Base-by-base conservation (phyloP, 352 stramenopile genomes). In the Pythium rhizo-oryzae region DNA sequence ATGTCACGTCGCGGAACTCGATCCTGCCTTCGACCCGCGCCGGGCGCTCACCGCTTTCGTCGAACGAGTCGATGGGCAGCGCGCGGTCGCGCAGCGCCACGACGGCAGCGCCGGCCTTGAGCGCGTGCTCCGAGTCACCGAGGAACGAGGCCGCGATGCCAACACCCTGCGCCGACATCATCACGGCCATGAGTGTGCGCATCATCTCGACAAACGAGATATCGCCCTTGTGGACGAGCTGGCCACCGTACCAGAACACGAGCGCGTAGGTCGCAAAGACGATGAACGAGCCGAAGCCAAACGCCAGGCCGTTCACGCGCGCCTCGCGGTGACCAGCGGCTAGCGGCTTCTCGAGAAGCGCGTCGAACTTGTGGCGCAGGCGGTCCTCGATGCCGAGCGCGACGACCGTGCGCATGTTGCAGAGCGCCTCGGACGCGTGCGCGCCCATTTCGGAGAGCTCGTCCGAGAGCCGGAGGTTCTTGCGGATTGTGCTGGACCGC, bases 1-100 rank as follows among this genome's bases (percentile, higher is more conserved):
- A 96, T 21, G 65, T 71, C 46, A 95, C 79, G 62, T 90, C 67
- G 37, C 66, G 62, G 70, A 93, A 94, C n/a, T 79, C 62, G n/a
- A 95, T 58, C 0, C 56, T 25, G 8, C 77, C 77, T 21, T 70
- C 62, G 12, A 81, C 21, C 4, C 50, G 54, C 3, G 30, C 51
- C 0, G 59, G 64, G 1, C 52, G 25, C n/a, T 62, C 43, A 0
- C 77, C 72, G 8, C 74, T 61, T 16, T 65, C 28, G 28, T 62
- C 65, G 39, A 79, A 81, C 50, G 71, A 78, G 43, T 84, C 67
- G 30, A 85, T 81, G 2, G 72, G 63, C 1, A 71, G 6, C 21
- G 71, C 7, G 6, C 75, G 75, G 21, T 85, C 68, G 7, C 66
- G 62, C 9, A 85, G 68, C 4, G 65, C 59, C 19, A 70, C 68